A percentile compares a stretch with the other conserved stretches of the same genome.
Evolutionary conservation across 2,329 filamentous ascomycete genomes (phyloP).

Genomic region (Pyricularia sp.): DNA sequence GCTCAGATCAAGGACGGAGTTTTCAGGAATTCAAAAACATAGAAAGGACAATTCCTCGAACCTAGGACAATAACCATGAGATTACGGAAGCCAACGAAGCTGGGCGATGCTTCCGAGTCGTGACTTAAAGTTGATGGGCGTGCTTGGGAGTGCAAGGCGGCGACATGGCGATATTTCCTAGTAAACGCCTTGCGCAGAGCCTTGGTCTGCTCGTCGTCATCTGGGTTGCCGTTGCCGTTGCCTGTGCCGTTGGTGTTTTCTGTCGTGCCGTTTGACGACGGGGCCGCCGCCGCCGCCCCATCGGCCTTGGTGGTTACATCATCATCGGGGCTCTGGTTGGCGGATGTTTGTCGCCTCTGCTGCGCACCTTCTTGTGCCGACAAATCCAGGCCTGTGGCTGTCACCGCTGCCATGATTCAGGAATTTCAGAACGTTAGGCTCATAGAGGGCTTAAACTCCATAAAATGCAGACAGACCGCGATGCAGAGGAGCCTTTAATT

Average conservation of each 20-base stretch:
- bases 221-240: constrained; percentile 2
- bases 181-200: constrained; percentile 25
- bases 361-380: neutral
- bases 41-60: constrained; percentile 25
- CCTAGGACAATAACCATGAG: constrained; percentile 87
- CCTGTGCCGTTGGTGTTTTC: constrained; percentile 4
- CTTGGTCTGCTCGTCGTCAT: constrained; percentile 9
- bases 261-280: constrained; percentile 12
- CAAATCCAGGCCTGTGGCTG: constrained; percentile 1
- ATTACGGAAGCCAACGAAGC: constrained; percentile 88
- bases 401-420: neutral
- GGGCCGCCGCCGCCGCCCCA: too few relatives aligned
- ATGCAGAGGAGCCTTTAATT: neutral
- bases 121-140: constrained; percentile 75
- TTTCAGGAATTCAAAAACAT: neutral
- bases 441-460: neutral
- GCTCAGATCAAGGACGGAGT: too few relatives aligned
- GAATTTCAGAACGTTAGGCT: neutral
- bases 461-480: neutral
- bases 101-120: constrained; percentile 61
- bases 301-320: neutral
- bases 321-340: neutral
- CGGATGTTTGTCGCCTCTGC: neutral
- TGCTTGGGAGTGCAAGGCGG: constrained; percentile 63
- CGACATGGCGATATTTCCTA: constrained; percentile 81